A percentile compares a stretch with the other conserved stretches of the same genome.
phyloP scores from a whole-genome alignment of 345 rosid species.

The Bruguiera sexangula region DNA sequence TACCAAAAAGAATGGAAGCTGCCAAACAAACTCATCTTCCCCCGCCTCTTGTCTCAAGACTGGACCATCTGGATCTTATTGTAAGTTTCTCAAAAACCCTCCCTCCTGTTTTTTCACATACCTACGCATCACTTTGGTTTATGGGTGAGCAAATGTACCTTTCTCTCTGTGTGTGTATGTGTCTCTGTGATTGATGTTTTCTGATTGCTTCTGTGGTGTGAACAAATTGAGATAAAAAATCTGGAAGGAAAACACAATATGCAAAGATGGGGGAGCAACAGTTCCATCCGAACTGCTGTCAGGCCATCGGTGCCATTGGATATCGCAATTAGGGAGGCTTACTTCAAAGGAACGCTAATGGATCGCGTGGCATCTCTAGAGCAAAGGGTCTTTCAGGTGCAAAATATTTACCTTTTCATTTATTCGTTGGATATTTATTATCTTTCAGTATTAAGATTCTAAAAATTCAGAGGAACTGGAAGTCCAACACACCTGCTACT shows the following conservation, averaged over 20 bases:
- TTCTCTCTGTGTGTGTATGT: not conserved
- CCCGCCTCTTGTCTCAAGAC: slow-evolving; percentile 53
- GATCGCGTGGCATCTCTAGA: slow-evolving; percentile 72
- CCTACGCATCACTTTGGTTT: too few species aligned
- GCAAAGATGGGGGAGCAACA: slow-evolving; percentile 37
- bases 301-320: slow-evolving; percentile 43
- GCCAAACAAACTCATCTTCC: slow-evolving; percentile 38
- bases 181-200: too few species aligned
- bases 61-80: slow-evolving; percentile 72
- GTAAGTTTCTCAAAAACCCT: slow-evolving; percentile 30
- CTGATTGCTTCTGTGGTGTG: not conserved
- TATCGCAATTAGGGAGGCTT: slow-evolving; percentile 51
- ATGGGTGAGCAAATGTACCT: too few species aligned
- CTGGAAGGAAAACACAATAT: slow-evolving; percentile 51
- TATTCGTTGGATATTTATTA: not conserved
- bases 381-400: slow-evolving; percentile 65
- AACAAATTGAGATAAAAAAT: slow-evolving; percentile 47
- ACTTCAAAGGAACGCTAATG: slow-evolving; percentile 67
- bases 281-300: slow-evolving; percentile 1
- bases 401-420: not conserved
- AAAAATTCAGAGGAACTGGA: not conserved
- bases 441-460: not conserved
- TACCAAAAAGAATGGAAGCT: slow-evolving; percentile 38
- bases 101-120: too few species aligned
- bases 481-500: too few species aligned